phyloP scores from a whole-genome alignment of 139 green algal genomes.

The Asterochloris sp. region DNA sequence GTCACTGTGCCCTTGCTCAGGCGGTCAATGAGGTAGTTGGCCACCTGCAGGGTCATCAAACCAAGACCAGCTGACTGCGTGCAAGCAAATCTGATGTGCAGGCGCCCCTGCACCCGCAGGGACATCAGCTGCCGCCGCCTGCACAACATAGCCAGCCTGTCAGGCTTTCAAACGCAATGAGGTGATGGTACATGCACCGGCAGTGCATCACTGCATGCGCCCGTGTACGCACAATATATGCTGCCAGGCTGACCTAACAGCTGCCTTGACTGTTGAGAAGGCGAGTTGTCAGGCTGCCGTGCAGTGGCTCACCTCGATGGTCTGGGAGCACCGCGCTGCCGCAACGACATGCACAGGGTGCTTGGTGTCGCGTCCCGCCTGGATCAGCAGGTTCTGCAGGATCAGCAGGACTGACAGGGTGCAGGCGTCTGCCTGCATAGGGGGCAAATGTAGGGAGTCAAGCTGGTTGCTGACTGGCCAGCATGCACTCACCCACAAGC shows the following conservation, averaged over 20 bases:
- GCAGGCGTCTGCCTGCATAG: constrained; percentile 21
- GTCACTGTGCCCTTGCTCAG: constrained; percentile 21
- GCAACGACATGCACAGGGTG: constrained; percentile 24
- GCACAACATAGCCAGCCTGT: background rate
- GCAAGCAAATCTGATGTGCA: background rate
- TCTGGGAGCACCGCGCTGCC: background rate
- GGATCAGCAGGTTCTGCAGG: constrained; percentile 18
- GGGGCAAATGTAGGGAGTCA: too few relatives aligned
- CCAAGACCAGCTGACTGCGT: background rate
- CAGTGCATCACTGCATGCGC: background rate
- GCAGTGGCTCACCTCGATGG: background rate
- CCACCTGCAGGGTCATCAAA: constrained; percentile 19
- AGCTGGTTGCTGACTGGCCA: too few relatives aligned
- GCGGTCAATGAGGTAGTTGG: constrained; percentile 31
- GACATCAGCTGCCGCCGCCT: background rate
- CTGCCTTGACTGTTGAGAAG: too few relatives aligned
- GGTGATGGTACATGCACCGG: background rate
- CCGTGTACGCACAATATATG: background rate
- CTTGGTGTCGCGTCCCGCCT: background rate
- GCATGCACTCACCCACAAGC: too few relatives aligned
- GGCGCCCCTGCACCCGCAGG: background rate
- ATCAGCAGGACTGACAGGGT: constrained; percentile 20
- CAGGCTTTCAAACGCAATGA: background rate
- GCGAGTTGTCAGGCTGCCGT: background rate
- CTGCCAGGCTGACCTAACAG: background rate